Conservation (phyloP, 805 yeast genomes). For the Schizosaccharomyces japonicus region DNA sequence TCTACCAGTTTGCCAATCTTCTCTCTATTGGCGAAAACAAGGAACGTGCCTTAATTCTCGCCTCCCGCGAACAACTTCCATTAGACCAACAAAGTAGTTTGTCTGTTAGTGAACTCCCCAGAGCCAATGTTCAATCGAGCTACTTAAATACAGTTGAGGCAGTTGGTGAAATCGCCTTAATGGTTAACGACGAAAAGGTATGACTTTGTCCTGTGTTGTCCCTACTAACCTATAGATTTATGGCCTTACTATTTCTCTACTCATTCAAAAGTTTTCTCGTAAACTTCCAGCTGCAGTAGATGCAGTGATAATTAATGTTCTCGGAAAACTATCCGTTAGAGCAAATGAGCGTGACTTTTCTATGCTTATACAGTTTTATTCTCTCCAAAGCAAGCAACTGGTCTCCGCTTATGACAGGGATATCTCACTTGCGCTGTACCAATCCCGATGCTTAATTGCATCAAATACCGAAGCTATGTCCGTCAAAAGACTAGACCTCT, state of each 20-base stretch:
- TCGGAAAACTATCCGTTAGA: conserved; percentile 53
- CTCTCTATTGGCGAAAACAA: conserved; percentile 19
- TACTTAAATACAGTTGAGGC: conserved; percentile 49
- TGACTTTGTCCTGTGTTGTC: conserved; percentile 42
- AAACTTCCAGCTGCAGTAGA: conserved; percentile 32
- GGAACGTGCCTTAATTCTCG: conserved; percentile 1
- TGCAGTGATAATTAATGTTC: conserved; percentile 23
- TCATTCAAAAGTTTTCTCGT: conserved; percentile 42
- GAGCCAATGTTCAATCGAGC: conserved; percentile 14
- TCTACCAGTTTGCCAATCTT: conserved; percentile 61
- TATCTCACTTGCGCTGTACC: not conserved
- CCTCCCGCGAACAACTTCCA: conserved; percentile 2
- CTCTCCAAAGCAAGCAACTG: not conserved
- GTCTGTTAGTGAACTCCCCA: conserved; percentile 5
- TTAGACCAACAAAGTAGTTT: conserved; percentile 8
- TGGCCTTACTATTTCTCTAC: conserved; percentile 15
- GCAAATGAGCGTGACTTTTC: conserved; percentile 14
- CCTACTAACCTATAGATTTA: too few relatives aligned
- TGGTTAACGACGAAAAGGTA: conserved; percentile 30
- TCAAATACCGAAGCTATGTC: not conserved
- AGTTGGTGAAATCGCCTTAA: conserved; percentile 37
- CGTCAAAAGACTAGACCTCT: conserved; percentile 12
- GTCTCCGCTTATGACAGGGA: not conserved
- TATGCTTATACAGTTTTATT: conserved; percentile 16
- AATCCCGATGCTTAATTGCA: not conserved